Evolutionary conservation across 768 basidiomycete species (phyloP).

Genomic region (Suillus lakei): DNA sequence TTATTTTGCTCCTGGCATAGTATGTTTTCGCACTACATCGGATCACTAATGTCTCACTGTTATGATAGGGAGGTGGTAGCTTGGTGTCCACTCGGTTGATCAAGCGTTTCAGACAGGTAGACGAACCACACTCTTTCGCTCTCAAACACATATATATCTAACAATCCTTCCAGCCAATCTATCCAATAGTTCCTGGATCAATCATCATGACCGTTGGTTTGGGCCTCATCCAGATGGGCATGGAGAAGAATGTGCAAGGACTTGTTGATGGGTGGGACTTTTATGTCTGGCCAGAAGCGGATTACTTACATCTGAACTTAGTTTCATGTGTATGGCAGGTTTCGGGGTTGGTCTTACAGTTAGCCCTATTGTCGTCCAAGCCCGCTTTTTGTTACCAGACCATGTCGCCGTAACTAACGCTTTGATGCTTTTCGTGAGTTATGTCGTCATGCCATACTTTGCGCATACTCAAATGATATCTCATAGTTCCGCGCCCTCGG

Average conservation of each 20-base stretch:
- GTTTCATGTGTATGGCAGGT: conserved; percentile 51
- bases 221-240: conserved; percentile 48
- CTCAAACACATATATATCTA: conserved; percentile 1
- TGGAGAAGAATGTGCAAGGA: conserved; percentile 40
- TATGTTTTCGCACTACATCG: conserved; percentile 22
- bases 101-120: conserved; percentile 41
- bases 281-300: background rate
- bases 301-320: conserved; percentile 13
- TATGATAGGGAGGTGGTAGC: conserved; percentile 42
- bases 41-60: background rate
- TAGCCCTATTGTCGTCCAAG: conserved; percentile 47
- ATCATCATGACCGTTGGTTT: conserved; percentile 43
- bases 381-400: conserved; percentile 47
- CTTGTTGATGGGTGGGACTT: conserved; percentile 40
- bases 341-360: conserved; percentile 47
- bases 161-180: conserved; percentile 39
- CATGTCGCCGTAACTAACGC: conserved; percentile 49
- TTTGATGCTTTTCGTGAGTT: conserved; percentile 49
- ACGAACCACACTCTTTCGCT: conserved; percentile 1
- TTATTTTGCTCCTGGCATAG: conserved; percentile 56
- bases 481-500: conserved; percentile 51
- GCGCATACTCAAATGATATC: background rate
- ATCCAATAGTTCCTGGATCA: conserved; percentile 45
- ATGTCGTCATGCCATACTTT: background rate
- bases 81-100: conserved; percentile 40